Conservation (phyloP, 352 stramenopile species). For the Porosira glacialis region DNA sequence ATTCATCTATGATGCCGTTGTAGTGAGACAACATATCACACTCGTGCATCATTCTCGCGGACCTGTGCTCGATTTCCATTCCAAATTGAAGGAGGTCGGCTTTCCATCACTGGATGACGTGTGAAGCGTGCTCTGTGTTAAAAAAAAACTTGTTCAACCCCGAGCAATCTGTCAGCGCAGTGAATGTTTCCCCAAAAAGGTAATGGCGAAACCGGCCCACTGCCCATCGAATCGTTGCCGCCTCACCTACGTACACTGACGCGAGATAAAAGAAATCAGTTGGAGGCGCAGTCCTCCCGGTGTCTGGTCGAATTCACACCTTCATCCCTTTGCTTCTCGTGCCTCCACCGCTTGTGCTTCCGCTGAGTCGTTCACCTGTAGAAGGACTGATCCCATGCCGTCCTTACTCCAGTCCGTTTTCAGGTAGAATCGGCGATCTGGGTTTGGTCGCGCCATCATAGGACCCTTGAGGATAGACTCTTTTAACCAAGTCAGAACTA, state of each 20-base stretch:
- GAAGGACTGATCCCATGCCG: constrained; percentile 22
- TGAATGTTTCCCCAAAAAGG: too few relatives aligned
- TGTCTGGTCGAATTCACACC: constrained; percentile 24
- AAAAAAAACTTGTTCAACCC: too few relatives aligned
- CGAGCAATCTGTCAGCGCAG: too few relatives aligned
- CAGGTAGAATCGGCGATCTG: constrained; percentile 9
- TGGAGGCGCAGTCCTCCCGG: not conserved
- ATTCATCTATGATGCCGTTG: too few relatives aligned
- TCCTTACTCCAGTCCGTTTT: constrained; percentile 20
- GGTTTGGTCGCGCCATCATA: constrained; percentile 19
- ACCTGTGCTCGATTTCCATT: too few relatives aligned
- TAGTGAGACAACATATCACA: too few relatives aligned
- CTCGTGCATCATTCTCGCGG: too few relatives aligned
- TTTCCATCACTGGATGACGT: too few relatives aligned
- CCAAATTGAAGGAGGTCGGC: too few relatives aligned
- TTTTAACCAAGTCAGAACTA: not conserved
- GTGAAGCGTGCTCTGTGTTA: too few relatives aligned
- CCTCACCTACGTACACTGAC: constrained; percentile 27
- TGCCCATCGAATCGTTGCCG: constrained; percentile 14
- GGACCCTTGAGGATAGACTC: constrained; percentile 23
- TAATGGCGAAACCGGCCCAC: too few relatives aligned
- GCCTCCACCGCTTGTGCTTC: constrained; percentile 18
- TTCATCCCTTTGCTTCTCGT: constrained; percentile 12
- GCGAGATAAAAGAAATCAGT: constrained; percentile 11
- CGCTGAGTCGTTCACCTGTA: constrained; percentile 12